Conservation (phyloP, 1,284 basidiomycete genomes). For the Ceratobasidium sp. region DNA sequence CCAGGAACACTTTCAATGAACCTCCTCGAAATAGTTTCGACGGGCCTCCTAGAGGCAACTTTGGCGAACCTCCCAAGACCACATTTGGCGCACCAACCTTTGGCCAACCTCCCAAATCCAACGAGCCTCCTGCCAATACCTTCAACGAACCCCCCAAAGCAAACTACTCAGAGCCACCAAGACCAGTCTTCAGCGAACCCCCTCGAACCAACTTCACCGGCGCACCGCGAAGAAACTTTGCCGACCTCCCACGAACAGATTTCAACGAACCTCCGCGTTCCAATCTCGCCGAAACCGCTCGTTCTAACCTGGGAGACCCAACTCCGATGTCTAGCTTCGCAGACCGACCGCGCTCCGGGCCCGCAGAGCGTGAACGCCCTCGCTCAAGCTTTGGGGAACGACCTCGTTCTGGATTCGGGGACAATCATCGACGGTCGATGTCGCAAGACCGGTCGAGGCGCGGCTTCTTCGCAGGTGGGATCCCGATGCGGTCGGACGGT, state of each 20-base stretch:
- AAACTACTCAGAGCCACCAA: background rate
- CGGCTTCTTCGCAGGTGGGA: slow-evolving; percentile 27
- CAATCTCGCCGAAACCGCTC: no score
- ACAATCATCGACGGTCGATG: slow-evolving; percentile 5
- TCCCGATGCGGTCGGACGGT: background rate
- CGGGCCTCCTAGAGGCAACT: background rate
- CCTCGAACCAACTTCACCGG: slow-evolving; percentile 1
- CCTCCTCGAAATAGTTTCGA: background rate
- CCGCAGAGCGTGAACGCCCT: background rate
- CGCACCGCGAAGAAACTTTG: slow-evolving; percentile 2
- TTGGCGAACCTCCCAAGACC: background rate
- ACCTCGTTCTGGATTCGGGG: slow-evolving; percentile 32
- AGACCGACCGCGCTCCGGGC: slow-evolving; percentile 13
- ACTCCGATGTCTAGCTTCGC: slow-evolving; percentile 6
- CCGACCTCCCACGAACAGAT: background rate
- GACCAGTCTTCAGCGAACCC: background rate
- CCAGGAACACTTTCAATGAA: background rate
- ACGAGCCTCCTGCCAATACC: slow-evolving; percentile 11
- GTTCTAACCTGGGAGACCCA: no score
- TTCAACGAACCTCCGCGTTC: slow-evolving; percentile 5
- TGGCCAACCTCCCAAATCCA: slow-evolving; percentile 1
- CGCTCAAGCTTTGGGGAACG: slow-evolving; percentile 23
- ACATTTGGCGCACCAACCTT: background rate
- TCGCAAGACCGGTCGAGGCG: slow-evolving; percentile 18
- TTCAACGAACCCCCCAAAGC: background rate